These are phyloP conservation scores for Rhodotorula taiwanensis DNA, from an alignment of 768 basidiomycete species.

Conservation along the genomic window DNA sequence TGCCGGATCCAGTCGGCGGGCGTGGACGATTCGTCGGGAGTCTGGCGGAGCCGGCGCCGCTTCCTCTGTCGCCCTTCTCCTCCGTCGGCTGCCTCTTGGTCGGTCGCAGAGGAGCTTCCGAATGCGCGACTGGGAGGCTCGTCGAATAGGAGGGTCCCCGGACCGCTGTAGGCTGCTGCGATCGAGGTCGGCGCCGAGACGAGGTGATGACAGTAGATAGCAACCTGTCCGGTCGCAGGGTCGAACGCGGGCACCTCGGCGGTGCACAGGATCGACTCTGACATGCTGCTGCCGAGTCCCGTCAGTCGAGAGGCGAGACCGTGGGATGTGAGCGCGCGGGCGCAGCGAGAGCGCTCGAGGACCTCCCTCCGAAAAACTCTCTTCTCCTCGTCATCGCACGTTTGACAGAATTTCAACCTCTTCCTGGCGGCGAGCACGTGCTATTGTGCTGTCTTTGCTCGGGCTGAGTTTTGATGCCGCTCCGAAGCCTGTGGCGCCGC, in stretches of 20 bases:
- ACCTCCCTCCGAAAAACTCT: too few species aligned
- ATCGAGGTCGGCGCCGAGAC: constrained; percentile 12
- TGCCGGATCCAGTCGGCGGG: constrained; percentile 8
- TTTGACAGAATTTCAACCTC: too few species aligned
- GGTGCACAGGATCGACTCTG: constrained; percentile 8
- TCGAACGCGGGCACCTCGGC: constrained; percentile 16
- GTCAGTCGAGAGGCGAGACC: too few species aligned
- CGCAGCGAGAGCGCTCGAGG: too few species aligned
- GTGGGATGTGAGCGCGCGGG: too few species aligned
- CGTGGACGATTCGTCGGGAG: constrained; percentile 6
- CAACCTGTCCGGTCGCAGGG: constrained; percentile 11
- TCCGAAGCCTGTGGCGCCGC: too few species aligned
- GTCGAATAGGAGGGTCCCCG: constrained; percentile 8
- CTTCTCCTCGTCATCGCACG: too few species aligned
- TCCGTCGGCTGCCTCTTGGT: too few species aligned
- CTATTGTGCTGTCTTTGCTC: too few species aligned
- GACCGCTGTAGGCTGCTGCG: not conserved
- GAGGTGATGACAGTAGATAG: constrained; percentile 21
- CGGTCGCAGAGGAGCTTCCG: not conserved
- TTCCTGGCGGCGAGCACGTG: too few species aligned
- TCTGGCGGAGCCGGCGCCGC: not conserved
- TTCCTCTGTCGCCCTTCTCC: not conserved
- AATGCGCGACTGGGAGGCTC: not conserved
- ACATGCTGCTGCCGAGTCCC: too few species aligned
- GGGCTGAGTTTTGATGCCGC: too few species aligned